These are phyloP conservation scores for Jackrogersella minutella DNA, from an alignment of 495 filamentous ascomycete genomes.

Conservation along the genomic window DNA sequence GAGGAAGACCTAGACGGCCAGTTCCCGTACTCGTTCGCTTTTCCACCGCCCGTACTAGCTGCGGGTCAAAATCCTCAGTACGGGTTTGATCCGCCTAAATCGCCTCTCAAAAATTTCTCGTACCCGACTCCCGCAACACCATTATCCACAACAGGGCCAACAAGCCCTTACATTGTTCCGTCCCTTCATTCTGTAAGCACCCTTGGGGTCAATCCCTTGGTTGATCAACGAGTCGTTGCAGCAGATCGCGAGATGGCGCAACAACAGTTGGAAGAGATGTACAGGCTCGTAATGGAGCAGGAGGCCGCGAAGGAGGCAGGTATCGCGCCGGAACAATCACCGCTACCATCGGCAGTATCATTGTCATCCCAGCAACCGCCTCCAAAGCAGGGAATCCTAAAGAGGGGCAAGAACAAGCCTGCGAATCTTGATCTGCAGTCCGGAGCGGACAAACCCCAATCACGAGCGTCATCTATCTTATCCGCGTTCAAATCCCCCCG, in stretches of 20 bases:
- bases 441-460: constrained; percentile 53
- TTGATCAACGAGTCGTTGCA: constrained; percentile 79
- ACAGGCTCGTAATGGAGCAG: constrained; percentile 89
- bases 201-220: constrained; percentile 54
- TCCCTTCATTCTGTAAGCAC: constrained; percentile 56
- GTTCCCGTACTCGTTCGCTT: constrained; percentile 46
- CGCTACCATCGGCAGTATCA: constrained; percentile 40
- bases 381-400: constrained; percentile 46
- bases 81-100: constrained; percentile 45
- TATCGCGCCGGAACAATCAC: constrained; percentile 45
- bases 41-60: constrained; percentile 38
- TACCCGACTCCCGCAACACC: constrained; percentile 55
- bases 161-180: constrained; percentile 58
- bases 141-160: constrained; percentile 56
- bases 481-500: constrained; percentile 61
- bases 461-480: constrained; percentile 59
- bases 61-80: constrained; percentile 24
- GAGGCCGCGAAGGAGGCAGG: constrained; percentile 72
- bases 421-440: constrained; percentile 56
- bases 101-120: constrained; percentile 57
- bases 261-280: constrained; percentile 85
- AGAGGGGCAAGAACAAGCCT: constrained; percentile 55
- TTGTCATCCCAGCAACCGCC: constrained; percentile 28
- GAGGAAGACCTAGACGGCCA: constrained; percentile 40
- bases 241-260: constrained; percentile 76